Conservation (phyloP, 2,329 filamentous ascomycete genomes). For the Xylaria sp. region DNA sequence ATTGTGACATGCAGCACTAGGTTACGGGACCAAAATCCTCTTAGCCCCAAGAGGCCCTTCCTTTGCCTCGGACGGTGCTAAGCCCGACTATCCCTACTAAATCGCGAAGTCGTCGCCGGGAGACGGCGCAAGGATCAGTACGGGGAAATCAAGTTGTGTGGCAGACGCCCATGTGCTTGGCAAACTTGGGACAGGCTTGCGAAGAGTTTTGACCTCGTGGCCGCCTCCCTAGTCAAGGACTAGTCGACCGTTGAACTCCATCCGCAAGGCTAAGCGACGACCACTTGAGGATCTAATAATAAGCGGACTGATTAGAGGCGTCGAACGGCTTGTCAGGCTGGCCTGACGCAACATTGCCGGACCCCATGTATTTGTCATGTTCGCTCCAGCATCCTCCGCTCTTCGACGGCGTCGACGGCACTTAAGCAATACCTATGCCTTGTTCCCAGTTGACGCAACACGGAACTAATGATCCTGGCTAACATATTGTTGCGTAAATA, state of each 20-base stretch:
- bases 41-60: conserved; percentile 7
- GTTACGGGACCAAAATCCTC: neutral
- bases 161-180: too few relatives aligned
- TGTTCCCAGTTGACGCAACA: neutral
- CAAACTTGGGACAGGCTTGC: neutral
- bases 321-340: neutral
- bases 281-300: too few relatives aligned
- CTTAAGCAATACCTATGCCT: neutral
- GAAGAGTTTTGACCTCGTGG: neutral
- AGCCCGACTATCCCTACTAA: conserved; percentile 2
- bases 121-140: conserved; percentile 16
- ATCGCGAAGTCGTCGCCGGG: conserved; percentile 11
- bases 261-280: neutral
- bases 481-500: neutral
- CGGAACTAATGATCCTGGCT: neutral
- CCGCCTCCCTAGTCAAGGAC: neutral
- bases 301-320: too few relatives aligned
- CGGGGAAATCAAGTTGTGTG: conserved; percentile 1
- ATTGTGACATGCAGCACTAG: neutral
- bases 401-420: neutral
- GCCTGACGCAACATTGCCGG: neutral
- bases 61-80: neutral
- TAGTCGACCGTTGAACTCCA: neutral
- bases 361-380: neutral
- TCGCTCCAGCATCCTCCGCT: neutral